These are phyloP conservation scores for Colletotrichum cereale DNA, from an alignment of 2,329 filamentous ascomycete species.

Conservation along the genomic window DNA sequence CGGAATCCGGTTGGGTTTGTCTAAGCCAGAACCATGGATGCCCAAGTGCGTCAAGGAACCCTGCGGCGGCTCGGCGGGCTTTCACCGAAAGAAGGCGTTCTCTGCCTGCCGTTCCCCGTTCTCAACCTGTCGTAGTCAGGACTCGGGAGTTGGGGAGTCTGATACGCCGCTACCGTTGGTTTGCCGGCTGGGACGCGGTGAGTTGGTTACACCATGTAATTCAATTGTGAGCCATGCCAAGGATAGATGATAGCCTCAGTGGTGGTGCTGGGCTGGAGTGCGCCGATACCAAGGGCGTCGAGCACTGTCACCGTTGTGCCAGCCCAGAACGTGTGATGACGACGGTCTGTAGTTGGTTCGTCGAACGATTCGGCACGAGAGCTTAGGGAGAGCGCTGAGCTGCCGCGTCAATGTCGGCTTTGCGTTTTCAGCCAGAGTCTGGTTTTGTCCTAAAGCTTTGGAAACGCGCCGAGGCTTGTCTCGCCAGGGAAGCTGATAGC, in stretches of 20 bases:
- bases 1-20: neutral
- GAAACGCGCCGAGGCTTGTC: slow-evolving; percentile 25
- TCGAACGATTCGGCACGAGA: neutral
- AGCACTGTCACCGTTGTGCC: neutral
- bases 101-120: neutral
- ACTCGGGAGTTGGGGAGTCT: neutral
- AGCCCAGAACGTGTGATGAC: neutral
- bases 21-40: neutral
- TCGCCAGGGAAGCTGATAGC: slow-evolving; percentile 26
- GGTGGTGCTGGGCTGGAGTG: neutral
- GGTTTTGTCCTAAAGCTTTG: slow-evolving; percentile 2
- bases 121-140: neutral
- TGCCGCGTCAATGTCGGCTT: neutral
- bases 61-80: neutral
- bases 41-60: neutral
- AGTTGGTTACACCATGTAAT: no score
- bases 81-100: neutral
- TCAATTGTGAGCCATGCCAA: neutral
- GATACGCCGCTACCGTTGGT: neutral
- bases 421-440: slow-evolving; percentile 1
- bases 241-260: neutral
- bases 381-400: slow-evolving; percentile 9
- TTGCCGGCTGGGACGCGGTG: neutral
- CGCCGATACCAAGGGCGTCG: neutral
- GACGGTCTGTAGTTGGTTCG: neutral